These are phyloP conservation scores for Ascochyta viciae-villosae DNA, from an alignment of 2,329 filamentous ascomycete genomes.

Conservation along the genomic window DNA sequence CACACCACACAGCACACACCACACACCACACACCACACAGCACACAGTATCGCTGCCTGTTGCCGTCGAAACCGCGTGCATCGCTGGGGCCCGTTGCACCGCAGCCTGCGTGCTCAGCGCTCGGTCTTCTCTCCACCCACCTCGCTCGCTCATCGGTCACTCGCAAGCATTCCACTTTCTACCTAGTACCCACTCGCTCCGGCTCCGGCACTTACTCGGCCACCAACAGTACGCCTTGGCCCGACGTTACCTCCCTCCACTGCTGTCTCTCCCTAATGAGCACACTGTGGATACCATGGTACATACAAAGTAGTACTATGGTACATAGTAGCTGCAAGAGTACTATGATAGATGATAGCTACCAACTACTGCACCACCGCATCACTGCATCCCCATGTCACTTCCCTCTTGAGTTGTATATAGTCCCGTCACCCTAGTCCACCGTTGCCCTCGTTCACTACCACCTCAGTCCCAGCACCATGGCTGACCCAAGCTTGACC, in stretches of 20 bases:
- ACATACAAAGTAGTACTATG: too few species aligned
- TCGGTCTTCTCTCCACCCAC: constrained; percentile 13
- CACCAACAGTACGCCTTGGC: constrained; percentile 19
- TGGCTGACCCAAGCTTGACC: constrained; percentile 8
- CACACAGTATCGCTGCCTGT: too few species aligned
- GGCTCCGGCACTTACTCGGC: constrained; percentile 22
- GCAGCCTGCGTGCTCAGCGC: constrained; percentile 18
- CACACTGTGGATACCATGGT: too few species aligned
- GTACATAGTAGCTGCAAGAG: not conserved
- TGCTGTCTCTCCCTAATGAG: constrained; percentile 18
- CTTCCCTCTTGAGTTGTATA: constrained; percentile 6
- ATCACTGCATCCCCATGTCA: not conserved
- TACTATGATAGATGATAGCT: not conserved
- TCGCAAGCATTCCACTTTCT: constrained; percentile 13
- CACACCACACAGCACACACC: too few species aligned
- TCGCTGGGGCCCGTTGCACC: constrained; percentile 7
- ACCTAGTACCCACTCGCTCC: constrained; percentile 16
- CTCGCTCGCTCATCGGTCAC: not conserved
- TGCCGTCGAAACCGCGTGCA: not conserved
- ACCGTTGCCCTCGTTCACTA: not conserved
- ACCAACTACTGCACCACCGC: not conserved
- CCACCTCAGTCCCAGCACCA: constrained; percentile 12
- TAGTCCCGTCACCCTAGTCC: constrained; percentile 4
- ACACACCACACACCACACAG: too few species aligned
- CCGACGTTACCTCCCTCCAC: not conserved